Base-by-base conservation (phyloP, 2,329 filamentous ascomycete genomes). In the Tolypocladium nubicola region DNA sequence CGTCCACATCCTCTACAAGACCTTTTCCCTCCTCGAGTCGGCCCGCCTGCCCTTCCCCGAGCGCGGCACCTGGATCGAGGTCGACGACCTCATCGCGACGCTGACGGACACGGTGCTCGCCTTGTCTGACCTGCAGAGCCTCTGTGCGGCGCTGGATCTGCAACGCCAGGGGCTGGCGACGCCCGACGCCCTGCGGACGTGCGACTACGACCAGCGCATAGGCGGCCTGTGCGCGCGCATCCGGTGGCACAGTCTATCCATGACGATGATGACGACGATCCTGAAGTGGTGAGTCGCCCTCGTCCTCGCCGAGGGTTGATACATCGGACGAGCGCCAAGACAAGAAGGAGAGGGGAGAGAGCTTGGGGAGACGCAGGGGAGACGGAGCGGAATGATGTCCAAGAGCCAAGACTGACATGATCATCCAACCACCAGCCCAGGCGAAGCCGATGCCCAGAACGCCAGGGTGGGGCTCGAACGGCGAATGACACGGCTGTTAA, bases 231-330 rank as follows among this genome's bases (percentile, higher is more conserved):
- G 66, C 52, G 65, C 68, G 2, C 64, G 71, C 7, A 66, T 73
- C 10, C 66, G 68, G 37, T 73, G 69, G 69, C 71, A 72, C 62
- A 71, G 70, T 52, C 61, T 73, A 23, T 72, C 70, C n/a, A 71
- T 73, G 62, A 70, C 68, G 19, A 70, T 73, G 66, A 71, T 73
- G 65, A 71, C 70, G 65, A 73, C 70, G 5, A 70, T 73, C 47
- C 61, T 73, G 23, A 72, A 73, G 61, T 73, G 71, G 71, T 73
- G 63, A 62, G 67, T 61, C 38, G 21, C 8, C 30, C 30, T 33
- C 26, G 4, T 30, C 26, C 26, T 30, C 26, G 26, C 26, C 26
- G 26, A 5, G 26, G 26, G 26, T 30, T 30, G 26, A 5, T 30
- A 30, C 26, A 5, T 30, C 26, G 26, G 26, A 6, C 26, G 26